Base-by-base conservation (phyloP, 148 eudicot species). In the Cornus kousa region DNA sequence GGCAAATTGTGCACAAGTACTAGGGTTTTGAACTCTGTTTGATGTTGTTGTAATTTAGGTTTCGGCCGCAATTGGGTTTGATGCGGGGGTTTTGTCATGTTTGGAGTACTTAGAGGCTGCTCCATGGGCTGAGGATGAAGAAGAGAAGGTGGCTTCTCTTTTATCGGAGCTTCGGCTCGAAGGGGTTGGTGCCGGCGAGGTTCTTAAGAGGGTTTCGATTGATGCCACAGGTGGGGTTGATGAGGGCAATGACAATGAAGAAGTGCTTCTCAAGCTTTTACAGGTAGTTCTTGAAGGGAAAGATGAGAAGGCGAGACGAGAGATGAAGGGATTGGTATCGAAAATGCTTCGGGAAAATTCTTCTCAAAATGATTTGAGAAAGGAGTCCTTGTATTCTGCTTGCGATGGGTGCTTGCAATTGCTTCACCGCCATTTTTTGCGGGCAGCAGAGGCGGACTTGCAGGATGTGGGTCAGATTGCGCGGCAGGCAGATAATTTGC, bases 121-220 rank as follows among this genome's bases (percentile, higher is more conserved):
- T 19, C 99, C 99, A 40, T 96, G 99, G 99, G 92, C 98, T 6
- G 98, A 96, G 78, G 98, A 93, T 53, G 99, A 96, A 78, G 99
- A 96, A 83, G 95, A 92, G 70, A 92, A 91, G 68, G 92, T 96
- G 53, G 93, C 98, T 73, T 87, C 94, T 37, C 78, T 93, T 37
- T 80, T 96, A 59, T 86, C 97, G 0, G 98, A 96, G 86, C 89
- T 96, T 22, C 89, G 73, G 70, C 94, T 96, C 24, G 95, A 96
- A 87, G 91, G 92, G 68, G 87, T 87, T 71, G 97, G 91, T 60
- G 89, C 94, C 2, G 86, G 84, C 50, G 97, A 90, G 84, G 99
- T 93, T 72, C 90, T 96, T 28, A 93, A 92, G 87, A 86, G 99
- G 80, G 91, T 96, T 70, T 92, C 92, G 3, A 85, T 85, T 13